Conservation (phyloP, 352 stramenopile species). For the Phytopythium delawarense region DNA sequence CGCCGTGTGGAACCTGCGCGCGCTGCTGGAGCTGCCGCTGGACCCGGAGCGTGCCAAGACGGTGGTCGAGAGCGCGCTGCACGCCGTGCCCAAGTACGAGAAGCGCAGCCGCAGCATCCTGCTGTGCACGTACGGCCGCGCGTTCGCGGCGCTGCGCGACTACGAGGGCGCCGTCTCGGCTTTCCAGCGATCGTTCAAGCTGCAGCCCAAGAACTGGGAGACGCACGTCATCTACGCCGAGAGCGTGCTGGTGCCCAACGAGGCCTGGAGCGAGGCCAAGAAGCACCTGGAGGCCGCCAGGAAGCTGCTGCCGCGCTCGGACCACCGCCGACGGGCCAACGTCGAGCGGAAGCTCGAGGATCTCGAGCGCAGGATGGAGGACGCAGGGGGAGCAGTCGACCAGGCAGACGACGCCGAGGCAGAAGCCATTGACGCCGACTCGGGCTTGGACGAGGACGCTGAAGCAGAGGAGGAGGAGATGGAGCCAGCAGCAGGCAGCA, state of each 20-base stretch:
- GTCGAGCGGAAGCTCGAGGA: conserved; percentile 59
- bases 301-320: conserved; percentile 51
- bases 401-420: background rate
- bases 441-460: background rate
- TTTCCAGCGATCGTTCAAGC: conserved; percentile 80
- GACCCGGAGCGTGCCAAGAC: conserved; percentile 61
- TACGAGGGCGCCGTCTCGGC: conserved; percentile 71
- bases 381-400: background rate
- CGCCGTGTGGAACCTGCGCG: conserved; percentile 79
- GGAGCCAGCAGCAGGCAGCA: background rate
- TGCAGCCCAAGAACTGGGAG: conserved; percentile 74
- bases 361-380: conserved; percentile 1
- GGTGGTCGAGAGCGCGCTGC: conserved; percentile 75
- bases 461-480: background rate
- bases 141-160: conserved; percentile 62
- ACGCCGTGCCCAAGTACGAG: conserved; percentile 63
- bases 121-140: conserved; percentile 80
- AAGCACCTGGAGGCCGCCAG: conserved; percentile 63
- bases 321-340: conserved; percentile 38
- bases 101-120: conserved; percentile 83
- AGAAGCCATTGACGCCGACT: background rate
- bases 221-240: conserved; percentile 85
- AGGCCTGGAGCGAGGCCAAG: conserved; percentile 65
- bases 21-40: conserved; percentile 62
- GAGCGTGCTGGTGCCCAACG: conserved; percentile 64